Base-by-base conservation (phyloP, 306 rosid genomes). In the Sicyos baderoa region DNA sequence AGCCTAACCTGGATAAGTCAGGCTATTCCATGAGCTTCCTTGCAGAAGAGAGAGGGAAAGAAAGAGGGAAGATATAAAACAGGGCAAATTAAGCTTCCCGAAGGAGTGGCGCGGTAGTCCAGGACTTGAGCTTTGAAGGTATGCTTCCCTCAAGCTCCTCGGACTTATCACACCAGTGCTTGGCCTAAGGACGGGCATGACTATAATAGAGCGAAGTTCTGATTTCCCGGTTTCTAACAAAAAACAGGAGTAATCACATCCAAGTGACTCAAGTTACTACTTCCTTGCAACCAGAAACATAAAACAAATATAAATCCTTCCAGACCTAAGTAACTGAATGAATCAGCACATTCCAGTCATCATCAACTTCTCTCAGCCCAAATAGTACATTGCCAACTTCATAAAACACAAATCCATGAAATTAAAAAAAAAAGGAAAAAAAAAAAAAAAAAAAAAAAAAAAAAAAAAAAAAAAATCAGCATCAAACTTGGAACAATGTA, bases 321-420 rank as follows among this genome's bases (percentile, higher is more conserved):
- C 17, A 40, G 3, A n/a, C 68, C 68, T 61, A 35, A 61, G 14
- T 49, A 61, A 61, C 23, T 15, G 68, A 61, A 61, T 15, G 68
- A 61, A 61, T n/a, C 50, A 40, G 29, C 51, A 62, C 23, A 61
- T 35, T 35, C 48, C 25, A 35, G 49, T 25, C 37, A 35, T 37
- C 13, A 35, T 10, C 49, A 40, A 1, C 18, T 62, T 9, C 50
- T 62, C 50, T 16, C 25, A 62, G 51, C 51, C 51, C 3, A 37
- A 18, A 11, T 61, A 61, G 48, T 61, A 37, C 12, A 57, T 16
- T 9, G 2, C 27, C 27, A 15, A n/a, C 67, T 32, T 60, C 29
- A 1, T 25, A 25, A 25, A 25, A 25, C 69, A 19, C 65, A 68
- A 32, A 45, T 68, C 58, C 49, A 48, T 16, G 56, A 45, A 37